Evolutionary conservation across 2,329 filamentous ascomycete species (phyloP).

Genomic region (Alternaria angustiovoidea): DNA sequence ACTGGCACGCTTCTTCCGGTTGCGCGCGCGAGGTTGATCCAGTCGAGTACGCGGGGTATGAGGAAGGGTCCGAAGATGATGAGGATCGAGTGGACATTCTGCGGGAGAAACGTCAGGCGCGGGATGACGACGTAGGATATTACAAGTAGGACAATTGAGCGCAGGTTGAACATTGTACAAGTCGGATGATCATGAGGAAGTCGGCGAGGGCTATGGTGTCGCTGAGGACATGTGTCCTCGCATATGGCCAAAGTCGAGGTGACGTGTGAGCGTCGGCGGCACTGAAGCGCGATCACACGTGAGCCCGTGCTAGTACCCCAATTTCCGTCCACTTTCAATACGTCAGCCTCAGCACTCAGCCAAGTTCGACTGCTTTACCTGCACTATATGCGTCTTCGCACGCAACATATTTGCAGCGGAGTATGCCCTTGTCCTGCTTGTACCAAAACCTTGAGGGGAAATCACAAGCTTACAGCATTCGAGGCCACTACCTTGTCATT

Average conservation of each 20-base stretch:
- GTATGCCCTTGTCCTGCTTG: no score
- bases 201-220: constrained; percentile 3
- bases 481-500: no score
- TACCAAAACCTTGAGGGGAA: no score
- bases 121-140: constrained; percentile 49
- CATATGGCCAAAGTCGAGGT: constrained; percentile 12
- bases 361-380: no score
- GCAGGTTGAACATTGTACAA: constrained; percentile 43
- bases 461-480: no score
- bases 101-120: constrained; percentile 48
- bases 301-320: constrained; percentile 6
- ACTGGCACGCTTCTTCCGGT: constrained; percentile 57
- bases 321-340: not conserved
- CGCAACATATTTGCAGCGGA: no score
- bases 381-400: not conserved
- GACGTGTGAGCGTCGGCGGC: constrained; percentile 15
- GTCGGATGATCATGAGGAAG: constrained; percentile 17
- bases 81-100: constrained; percentile 47
- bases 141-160: constrained; percentile 42
- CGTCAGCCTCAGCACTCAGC: not conserved
- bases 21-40: constrained; percentile 66
- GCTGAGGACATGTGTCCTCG: constrained; percentile 21
- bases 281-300: constrained; percentile 22
- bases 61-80: constrained; percentile 73
- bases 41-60: constrained; percentile 70